Base-by-base conservation (phyloP, 768 basidiomycete species). In the Leccinum boreale region DNA sequence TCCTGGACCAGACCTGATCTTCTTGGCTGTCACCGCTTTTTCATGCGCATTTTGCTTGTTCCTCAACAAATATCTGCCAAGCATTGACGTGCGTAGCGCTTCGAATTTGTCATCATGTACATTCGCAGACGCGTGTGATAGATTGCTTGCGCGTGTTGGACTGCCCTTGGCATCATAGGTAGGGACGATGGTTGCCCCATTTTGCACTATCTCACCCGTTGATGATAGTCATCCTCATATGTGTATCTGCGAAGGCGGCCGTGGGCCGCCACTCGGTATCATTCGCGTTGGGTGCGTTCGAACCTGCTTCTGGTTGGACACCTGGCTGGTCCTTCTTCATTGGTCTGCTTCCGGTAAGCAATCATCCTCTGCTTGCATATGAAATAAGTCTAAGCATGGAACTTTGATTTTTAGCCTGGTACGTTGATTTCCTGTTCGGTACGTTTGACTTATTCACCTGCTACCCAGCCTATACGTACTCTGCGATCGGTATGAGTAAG, bases 241-340 rank as follows among this genome's bases (percentile, higher is more conserved):
- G 78, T 42, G 67, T 85, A 4, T 84, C 85, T 6, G 77, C 72
- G 17, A 86, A 84, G 68, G 85, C 85, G 4, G 79, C 80, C 1
- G 70, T 73, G 15, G 84, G 85, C 1, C 79, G 81, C 15, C 79
- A 78, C 50, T 75, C 85, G 12, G 82, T 78, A 1, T 71, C 78
- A 1, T 87, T 80, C 63, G 85, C 82, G 1, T 74, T 87, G 2
- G 79, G 79, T 10, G 77, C 81, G 57, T 88, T 86, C 54, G 80
- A 87, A 63, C 80, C 84, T n/a, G 69, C 74, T n/a, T 83, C 86
- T 0, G 86, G 86, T 6, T 87, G 86, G 86, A 79, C 78, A 2
- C 77, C 82, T 12, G 86, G 83, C 31, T 87, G 85, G 85, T 77
- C 84, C 0, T 88, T 86, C 65, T 87, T 86, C 67, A 83, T 86